Evolutionary conservation across 352 stramenopile species (phyloP).

Genomic region (Pythium brachiatum): DNA sequence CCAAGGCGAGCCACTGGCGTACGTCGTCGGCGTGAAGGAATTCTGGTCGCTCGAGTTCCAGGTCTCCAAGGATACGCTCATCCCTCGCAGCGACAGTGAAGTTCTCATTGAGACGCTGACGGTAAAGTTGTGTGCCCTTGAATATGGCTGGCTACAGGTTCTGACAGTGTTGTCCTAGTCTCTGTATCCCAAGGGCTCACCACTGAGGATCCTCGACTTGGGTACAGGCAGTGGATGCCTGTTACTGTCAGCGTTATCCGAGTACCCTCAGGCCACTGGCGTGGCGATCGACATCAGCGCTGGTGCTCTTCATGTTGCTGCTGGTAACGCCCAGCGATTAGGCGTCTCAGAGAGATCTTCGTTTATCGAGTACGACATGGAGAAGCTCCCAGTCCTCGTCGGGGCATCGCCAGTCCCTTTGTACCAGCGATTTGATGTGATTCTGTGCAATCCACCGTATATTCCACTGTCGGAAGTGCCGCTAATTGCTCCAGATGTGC

Average conservation of each 20-base stretch:
- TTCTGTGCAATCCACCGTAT: slow-evolving; percentile 76
- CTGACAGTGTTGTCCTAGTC: slow-evolving; percentile 20
- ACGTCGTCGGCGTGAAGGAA: slow-evolving; percentile 59
- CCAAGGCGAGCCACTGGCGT: slow-evolving; percentile 67
- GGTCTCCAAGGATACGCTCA: slow-evolving; percentile 62
- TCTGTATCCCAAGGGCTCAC: slow-evolving; percentile 36
- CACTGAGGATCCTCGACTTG: slow-evolving; percentile 61
- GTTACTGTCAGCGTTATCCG: slow-evolving; percentile 52
- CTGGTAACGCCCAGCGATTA: slow-evolving; percentile 39
- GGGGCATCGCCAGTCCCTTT: slow-evolving; percentile 4
- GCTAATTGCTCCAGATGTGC: slow-evolving; percentile 56
- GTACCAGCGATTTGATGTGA: slow-evolving; percentile 52
- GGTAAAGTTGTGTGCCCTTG: slow-evolving; percentile 21
- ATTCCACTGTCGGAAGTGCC: slow-evolving; percentile 53
- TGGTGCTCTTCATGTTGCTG: slow-evolving; percentile 47
- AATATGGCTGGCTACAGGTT: background rate
- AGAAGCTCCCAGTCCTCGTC: slow-evolving; percentile 12
- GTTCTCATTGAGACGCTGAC: slow-evolving; percentile 70
- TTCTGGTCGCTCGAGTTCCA: slow-evolving; percentile 73
- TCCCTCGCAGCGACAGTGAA: slow-evolving; percentile 81
- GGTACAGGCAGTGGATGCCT: slow-evolving; percentile 72
- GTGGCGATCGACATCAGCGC: slow-evolving; percentile 62
- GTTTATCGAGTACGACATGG: slow-evolving; percentile 41
- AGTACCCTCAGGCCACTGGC: slow-evolving; percentile 54
- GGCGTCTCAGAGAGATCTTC: slow-evolving; percentile 14